Base-by-base conservation (phyloP, 2,329 filamentous ascomycete species). In the Penicillium sp. region DNA sequence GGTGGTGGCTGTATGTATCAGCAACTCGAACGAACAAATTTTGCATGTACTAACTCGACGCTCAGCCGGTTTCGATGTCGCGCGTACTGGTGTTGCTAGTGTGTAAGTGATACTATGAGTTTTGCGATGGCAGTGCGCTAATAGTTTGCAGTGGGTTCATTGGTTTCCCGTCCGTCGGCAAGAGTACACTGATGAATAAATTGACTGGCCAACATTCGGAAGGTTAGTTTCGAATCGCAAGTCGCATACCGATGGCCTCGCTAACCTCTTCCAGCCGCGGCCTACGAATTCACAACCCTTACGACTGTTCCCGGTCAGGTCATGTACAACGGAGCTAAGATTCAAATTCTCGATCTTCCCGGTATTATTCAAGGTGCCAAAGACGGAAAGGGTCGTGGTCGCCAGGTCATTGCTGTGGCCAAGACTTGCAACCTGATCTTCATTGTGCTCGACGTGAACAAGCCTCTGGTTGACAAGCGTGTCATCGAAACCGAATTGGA, bases 351-450 rank as follows among this genome's bases (percentile, higher is more conserved):
- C 60, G 94, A 99, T 83, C 81, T 99, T 70, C 94, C 94, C 1
- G 94, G 94, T 85, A 99, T 99, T 69, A 99, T 99, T 64, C 90
- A 97, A 75, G 94, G 94, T 71, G 94, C 94, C 65, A 97, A 99
- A 77, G 94, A 99, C 73, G 94, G 94, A 61, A 95, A 96, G 72
- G 94, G 94, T 79, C 87, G 94, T 81, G 94, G 94, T 82, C 87
- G 93, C 66, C 94, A 99, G 79, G 94, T 99, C 69, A 99, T 99
- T 79, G 94, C 94, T 8, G 94, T 99, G 45, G 93, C 94, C 56
- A 99, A 99, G 81, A 97, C 94, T 16, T 99, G 94, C 78, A 90
- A 99, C 81, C 78, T 99, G 66, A 99, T 99, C 67, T 97, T 97
- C 77, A 99, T 99, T 70, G 91, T 99, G 45, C 82, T 99, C 51